Percentiles rank a stretch among this genome's conserved stretches.
Evolutionary conservation across 176 grass and related monocot species (phyloP).

Genomic region (Bonia amplexicaulis): DNA sequence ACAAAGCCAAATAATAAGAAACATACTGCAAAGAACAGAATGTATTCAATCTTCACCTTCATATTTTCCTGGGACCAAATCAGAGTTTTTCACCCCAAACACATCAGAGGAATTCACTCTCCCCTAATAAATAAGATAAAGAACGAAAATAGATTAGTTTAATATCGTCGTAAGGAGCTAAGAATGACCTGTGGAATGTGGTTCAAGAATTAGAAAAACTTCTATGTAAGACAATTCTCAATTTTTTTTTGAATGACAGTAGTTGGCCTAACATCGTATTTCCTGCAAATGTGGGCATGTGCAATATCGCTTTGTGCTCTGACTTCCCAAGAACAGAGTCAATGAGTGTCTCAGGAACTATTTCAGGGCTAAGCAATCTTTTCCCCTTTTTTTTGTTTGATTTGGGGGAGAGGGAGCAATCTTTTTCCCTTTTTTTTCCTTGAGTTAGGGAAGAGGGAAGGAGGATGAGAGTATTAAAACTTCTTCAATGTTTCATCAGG

Average conservation of each 20-base stretch:
- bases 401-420: not conserved
- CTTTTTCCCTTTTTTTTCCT: not conserved
- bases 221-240: not conserved
- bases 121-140: conserved; percentile 45
- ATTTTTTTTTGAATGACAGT: not conserved
- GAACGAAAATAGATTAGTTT: conserved; percentile 18
- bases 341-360: not conserved
- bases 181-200: not conserved
- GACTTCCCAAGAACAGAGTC: not conserved
- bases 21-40: conserved; percentile 8
- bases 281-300: not conserved
- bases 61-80: conserved; percentile 94
- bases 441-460: not conserved
- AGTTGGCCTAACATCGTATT: not conserved
- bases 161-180: not conserved
- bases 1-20: not conserved
- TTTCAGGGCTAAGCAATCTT: not conserved
- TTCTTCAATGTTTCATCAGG: not conserved
- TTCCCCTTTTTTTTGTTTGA: not conserved
- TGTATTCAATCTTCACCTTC: conserved; percentile 51
- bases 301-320: not conserved
- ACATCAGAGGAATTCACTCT: conserved; percentile 79
- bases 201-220: conserved; percentile 16
- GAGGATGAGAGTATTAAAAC: not conserved
- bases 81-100: conserved; percentile 76